Evolutionary conservation across 805 yeast genomes (phyloP).

Genomic region (Metschnikowia dekortorum): DNA sequence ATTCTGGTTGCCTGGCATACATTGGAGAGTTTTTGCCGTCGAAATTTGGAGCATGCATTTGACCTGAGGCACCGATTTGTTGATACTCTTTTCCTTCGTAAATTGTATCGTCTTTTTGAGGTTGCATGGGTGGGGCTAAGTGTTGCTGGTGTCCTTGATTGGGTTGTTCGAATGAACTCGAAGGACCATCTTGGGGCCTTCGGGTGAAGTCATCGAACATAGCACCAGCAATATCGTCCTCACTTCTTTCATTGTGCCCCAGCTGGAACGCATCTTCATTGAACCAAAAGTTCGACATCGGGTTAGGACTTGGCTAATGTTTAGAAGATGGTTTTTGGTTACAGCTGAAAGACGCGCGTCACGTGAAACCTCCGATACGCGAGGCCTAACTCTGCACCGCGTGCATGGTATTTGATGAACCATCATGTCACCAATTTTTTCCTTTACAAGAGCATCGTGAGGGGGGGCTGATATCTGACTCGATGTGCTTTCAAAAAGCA

Average conservation of each 20-base stretch:
- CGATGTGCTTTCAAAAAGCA: background rate
- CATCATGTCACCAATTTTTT: background rate
- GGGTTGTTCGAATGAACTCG: background rate
- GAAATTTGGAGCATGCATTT: background rate
- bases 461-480: background rate
- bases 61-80: background rate
- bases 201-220: conserved; percentile 13
- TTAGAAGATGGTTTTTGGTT: background rate
- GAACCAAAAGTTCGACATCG: conserved; percentile 19
- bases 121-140: conserved; percentile 2
- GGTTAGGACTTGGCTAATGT: background rate
- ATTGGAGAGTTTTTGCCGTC: background rate
- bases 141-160: conserved; percentile 17
- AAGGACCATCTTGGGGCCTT: background rate
- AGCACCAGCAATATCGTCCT: conserved; percentile 9
- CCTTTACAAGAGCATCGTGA: background rate
- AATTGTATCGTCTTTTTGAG: background rate
- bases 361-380: background rate
- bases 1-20: background rate
- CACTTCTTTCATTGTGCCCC: conserved; percentile 7
- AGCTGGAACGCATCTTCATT: conserved; percentile 17
- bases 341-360: background rate
- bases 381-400: background rate
- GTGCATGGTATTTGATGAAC: background rate
- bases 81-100: background rate